phyloP scores from a whole-genome alignment of 2,329 filamentous ascomycete species.

The Cladophialophora immunda region DNA sequence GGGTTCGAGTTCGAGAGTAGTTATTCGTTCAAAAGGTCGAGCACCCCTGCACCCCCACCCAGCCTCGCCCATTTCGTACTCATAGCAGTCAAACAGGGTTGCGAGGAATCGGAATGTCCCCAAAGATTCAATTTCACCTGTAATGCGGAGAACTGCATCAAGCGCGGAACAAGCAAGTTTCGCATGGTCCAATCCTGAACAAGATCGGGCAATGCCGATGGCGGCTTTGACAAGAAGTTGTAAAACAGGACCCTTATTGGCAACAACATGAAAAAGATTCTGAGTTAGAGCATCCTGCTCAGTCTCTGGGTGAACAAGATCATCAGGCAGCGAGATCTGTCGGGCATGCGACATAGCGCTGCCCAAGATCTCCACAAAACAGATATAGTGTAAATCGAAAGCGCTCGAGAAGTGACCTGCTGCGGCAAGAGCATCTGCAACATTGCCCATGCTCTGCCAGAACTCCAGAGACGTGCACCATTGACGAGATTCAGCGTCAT shows the following conservation, averaged over 20 bases:
- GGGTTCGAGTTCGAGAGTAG: no score
- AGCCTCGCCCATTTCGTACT: not conserved
- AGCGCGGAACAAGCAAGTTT: slow-evolving; percentile 8
- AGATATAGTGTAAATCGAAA: slow-evolving; percentile 10
- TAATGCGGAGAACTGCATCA: slow-evolving; percentile 2
- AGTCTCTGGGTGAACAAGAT: no score
- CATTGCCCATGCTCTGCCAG: slow-evolving; percentile 13
- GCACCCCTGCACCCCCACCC: no score
- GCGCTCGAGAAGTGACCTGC: slow-evolving; percentile 4
- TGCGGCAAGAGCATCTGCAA: slow-evolving; percentile 12
- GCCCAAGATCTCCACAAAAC: slow-evolving; percentile 13
- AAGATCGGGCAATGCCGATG: slow-evolving; percentile 7
- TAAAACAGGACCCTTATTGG: not conserved
- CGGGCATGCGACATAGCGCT: not conserved
- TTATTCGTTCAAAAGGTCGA: no score
- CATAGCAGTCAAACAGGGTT: slow-evolving; percentile 11
- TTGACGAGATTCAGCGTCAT: no score
- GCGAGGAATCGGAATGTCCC: not conserved
- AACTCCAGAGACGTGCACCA: not conserved
- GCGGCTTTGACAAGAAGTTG: slow-evolving; percentile 10
- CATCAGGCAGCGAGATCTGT: no score
- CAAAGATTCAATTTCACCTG: not conserved
- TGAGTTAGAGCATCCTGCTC: not conserved
- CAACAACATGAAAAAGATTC: not conserved
- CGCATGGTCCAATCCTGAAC: not conserved